These are phyloP conservation scores for Alternaria arborescens DNA, from an alignment of 2,329 filamentous ascomycete species.

Conservation along the genomic window DNA sequence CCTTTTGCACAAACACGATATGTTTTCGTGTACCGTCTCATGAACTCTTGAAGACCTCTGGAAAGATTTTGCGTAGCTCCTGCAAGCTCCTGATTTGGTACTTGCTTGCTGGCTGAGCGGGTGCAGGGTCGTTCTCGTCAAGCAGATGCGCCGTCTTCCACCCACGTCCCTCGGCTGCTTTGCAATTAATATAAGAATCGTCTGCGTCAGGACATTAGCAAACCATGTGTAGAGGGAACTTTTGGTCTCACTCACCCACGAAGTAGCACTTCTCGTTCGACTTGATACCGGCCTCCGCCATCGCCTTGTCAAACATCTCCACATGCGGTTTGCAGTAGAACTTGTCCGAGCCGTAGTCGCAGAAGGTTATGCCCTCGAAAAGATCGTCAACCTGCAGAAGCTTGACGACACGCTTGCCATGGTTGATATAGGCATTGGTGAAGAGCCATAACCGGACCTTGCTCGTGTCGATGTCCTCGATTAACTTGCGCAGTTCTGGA, in stretches of 20 bases:
- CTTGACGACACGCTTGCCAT: constrained; percentile 81
- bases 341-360: constrained; percentile 78
- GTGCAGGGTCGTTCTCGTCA: constrained; percentile 74
- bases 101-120: constrained; percentile 71
- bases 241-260: constrained; percentile 71
- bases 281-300: constrained; percentile 79
- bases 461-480: constrained; percentile 81
- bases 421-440: constrained; percentile 93
- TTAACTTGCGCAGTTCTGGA: constrained; percentile 74
- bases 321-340: constrained; percentile 87
- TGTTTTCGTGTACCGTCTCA: neutral
- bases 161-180: constrained; percentile 76
- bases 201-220: constrained; percentile 62
- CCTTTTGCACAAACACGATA: neutral
- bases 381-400: constrained; percentile 84
- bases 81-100: constrained; percentile 78
- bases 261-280: constrained; percentile 82
- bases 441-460: constrained; percentile 94
- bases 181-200: constrained; percentile 85
- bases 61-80: constrained; percentile 79
- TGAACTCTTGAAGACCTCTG: constrained; percentile 80
- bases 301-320: constrained; percentile 87
- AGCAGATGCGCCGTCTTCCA: constrained; percentile 90
- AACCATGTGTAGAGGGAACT: neutral
- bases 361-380: constrained; percentile 95